These are phyloP conservation scores for Echites panduratus DNA, from an alignment of 257 asterid genomes.

Conservation along the genomic window DNA sequence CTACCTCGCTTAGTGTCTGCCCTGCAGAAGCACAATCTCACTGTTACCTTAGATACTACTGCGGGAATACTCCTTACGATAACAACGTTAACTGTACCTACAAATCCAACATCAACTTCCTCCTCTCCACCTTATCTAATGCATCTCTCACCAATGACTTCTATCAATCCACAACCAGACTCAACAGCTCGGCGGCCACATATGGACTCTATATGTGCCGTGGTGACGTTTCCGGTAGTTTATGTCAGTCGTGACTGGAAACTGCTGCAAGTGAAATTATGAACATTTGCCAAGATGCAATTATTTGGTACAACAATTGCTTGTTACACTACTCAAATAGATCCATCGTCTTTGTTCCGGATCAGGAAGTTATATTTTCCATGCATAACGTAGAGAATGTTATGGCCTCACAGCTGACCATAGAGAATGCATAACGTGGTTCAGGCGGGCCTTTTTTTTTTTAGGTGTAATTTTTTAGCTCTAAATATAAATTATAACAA, in stretches of 20 bases:
- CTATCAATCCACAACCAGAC: conserved; percentile 21
- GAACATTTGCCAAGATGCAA: conserved; percentile 23
- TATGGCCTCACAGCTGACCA: not conserved
- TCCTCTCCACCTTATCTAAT: conserved; percentile 26
- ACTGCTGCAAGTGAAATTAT: not conserved
- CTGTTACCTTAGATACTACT: not conserved
- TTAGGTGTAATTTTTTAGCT: no score
- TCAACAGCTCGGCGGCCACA: conserved; percentile 4
- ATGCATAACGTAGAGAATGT: no score
- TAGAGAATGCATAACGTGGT: no score
- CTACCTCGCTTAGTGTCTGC: not conserved
- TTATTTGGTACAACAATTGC: conserved; percentile 18
- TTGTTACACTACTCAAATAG: conserved; percentile 23
- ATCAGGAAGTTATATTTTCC: not conserved
- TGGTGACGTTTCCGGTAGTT: conserved; percentile 20
- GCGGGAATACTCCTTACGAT: not conserved
- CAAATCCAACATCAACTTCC: conserved; percentile 25
- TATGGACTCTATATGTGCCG: conserved; percentile 28
- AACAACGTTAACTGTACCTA: conserved; percentile 16
- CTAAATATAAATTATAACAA: no score
- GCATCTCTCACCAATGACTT: conserved; percentile 21
- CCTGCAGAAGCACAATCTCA: not conserved
- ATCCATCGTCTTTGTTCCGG: no score
- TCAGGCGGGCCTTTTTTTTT: no score
- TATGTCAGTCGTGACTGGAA: conserved; percentile 25